Evolutionary conservation across 805 yeast species (phyloP), one percentile per base, ranked within the genome.

Genomic region (Hanseniaspora osmophila): DNA sequence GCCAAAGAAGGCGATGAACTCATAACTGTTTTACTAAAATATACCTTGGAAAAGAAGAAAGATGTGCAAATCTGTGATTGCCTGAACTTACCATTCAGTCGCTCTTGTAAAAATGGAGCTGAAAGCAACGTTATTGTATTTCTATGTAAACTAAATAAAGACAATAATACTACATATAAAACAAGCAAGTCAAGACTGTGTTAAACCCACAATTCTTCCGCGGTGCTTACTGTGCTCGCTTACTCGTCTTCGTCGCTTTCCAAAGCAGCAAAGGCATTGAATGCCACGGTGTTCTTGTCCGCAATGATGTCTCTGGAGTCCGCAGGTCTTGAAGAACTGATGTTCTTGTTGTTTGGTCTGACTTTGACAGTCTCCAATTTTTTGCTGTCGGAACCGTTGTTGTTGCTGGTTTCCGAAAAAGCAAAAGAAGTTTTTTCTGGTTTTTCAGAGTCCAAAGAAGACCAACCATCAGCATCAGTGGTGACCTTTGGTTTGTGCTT

Each of bases 381-480:
- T 32, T 32, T 32, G 15, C 5, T 12, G 15, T 71, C 56, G 2
- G 55, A 56, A 41, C 51, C 53, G 27, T 37, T 73, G 49, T 72
- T 74, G 56, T 70, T 66, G 54, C 42, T n/a, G n/a, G n/a, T 58
- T 44, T 53, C 66, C 40, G 54, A 54, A 32, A 42, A 52, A 30
- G 38, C 53, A 30, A 46, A 54, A 32, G 48, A 48, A 17, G 45
- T 53, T 22, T 47, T 49, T 27, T 52, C 42, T 44, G 29, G 32
- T 15, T 29, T 42, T 30, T 71, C 75, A 33, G 65, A 63, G 53
- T 76, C 77, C 48, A 74, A 69, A 18, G 90, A 80, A 47, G 82
- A 82, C 90, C 92, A 84, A 41, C 94, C 94, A 50, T 84, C 90
- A 47, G 78, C 82, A 58, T 83, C 94, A 33, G 80, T 60, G 16